Percentiles rank a stretch among this genome's conserved stretches.
Evolutionary conservation across 1,284 basidiomycete genomes (phyloP).

Genomic region (Cryptococcus sp.): DNA sequence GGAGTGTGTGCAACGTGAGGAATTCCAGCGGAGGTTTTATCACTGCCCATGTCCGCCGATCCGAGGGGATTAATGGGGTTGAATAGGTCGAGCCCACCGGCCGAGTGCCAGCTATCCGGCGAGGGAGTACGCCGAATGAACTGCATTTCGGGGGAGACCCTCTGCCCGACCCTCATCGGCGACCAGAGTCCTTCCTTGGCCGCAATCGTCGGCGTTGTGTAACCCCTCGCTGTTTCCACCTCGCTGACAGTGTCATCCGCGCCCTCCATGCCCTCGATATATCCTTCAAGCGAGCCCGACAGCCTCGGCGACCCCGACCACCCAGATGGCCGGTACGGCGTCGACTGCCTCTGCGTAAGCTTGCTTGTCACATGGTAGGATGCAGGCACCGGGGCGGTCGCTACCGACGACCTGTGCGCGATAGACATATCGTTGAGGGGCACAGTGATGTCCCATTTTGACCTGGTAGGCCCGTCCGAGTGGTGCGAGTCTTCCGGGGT

Average conservation of each 20-base stretch:
- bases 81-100: too few species aligned
- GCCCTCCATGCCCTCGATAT: not conserved
- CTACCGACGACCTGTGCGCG: not conserved
- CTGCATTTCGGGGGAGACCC: too few species aligned
- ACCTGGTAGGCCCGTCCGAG: not conserved
- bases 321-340: constrained; percentile 9
- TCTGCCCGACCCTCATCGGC: not conserved
- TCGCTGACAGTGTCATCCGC: not conserved
- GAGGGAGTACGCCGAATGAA: too few species aligned
- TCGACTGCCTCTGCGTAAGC: constrained; percentile 12
- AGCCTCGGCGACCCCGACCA: not conserved
- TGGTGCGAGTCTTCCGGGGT: not conserved
- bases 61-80: too few species aligned
- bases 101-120: too few species aligned
- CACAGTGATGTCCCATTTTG: constrained; percentile 10
- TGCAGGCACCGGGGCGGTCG: not conserved
- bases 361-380: constrained; percentile 7
- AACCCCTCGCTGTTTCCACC: not conserved
- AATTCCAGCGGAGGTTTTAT: too few species aligned
- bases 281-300: not conserved
- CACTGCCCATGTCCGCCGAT: too few species aligned
- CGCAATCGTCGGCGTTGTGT: not conserved
- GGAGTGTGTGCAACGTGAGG: too few species aligned
- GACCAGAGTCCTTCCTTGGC: not conserved
- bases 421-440: constrained; percentile 17